Conservation (phyloP, 805 yeast genomes). For the Candida pseudofarinosa region DNA sequence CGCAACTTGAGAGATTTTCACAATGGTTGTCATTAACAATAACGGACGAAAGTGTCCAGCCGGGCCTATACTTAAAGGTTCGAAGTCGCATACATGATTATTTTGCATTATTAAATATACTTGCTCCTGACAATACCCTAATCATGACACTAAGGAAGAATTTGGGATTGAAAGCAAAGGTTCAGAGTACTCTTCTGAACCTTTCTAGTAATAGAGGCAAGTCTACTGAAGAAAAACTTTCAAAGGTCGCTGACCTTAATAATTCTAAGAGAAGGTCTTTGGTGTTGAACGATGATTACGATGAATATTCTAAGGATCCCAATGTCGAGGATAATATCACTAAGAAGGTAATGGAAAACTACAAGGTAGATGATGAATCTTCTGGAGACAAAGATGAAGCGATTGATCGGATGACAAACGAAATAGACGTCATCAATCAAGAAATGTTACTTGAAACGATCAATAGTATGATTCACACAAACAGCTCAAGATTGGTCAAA, state of each 20-base stretch:
- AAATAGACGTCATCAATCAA: slow-evolving; percentile 2
- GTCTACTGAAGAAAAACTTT: slow-evolving; percentile 13
- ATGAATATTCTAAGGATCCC: not conserved
- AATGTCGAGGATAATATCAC: not conserved
- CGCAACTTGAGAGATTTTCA: no score
- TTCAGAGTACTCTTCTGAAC: not conserved
- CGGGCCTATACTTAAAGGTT: no score
- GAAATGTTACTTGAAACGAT: slow-evolving; percentile 6
- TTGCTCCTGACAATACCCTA: not conserved
- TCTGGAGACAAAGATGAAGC: not conserved
- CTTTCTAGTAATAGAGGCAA: not conserved
- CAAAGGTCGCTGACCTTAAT: slow-evolving; percentile 14
- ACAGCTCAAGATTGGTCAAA: not conserved
- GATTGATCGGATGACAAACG: not conserved
- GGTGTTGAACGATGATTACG: slow-evolving; percentile 15
- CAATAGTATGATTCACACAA: slow-evolving; percentile 3
- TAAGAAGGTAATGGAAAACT: not conserved
- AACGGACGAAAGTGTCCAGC: no score
- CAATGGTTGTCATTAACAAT: no score
- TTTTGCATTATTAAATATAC: not conserved
- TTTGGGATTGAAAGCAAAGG: not conserved
- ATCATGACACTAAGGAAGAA: not conserved
- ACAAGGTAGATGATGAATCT: not conserved
- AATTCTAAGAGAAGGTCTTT: slow-evolving; percentile 15
- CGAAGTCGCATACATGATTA: no score